A percentile compares a stretch with the other conserved stretches of the same genome.
phyloP scores from a whole-genome alignment of 371 early-diverging fungal genomes.

The Mortierella sp. region DNA sequence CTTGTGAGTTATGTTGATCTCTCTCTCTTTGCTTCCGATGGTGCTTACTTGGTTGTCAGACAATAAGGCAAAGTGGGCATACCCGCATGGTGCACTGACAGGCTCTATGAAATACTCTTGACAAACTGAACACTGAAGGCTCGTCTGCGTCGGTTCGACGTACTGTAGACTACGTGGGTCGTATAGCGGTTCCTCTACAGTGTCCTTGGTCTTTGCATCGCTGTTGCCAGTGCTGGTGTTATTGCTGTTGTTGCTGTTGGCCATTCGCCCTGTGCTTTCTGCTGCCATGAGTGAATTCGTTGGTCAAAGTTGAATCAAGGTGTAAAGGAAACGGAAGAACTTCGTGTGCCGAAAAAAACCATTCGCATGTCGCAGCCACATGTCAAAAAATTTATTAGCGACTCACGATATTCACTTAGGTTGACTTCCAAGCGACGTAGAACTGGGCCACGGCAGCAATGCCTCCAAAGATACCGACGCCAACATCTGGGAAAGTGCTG shows the following conservation, averaged over 20 bases:
- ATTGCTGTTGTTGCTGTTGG: neutral
- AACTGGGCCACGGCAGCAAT: constrained; percentile 90
- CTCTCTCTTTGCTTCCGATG: no score
- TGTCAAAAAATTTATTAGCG: no score
- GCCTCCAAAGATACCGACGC: constrained; percentile 92
- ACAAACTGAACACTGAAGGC: constrained; percentile 52
- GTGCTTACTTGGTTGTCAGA: no score
- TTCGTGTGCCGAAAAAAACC: neutral
- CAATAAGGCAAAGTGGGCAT: neutral
- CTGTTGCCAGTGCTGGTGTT: neutral
- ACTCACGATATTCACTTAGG: no score
- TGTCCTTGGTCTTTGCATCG: constrained; percentile 5
- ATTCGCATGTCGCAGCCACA: no score
- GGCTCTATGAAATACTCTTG: constrained; percentile 54
- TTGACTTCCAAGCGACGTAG: constrained; percentile 83
- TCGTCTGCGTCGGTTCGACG: constrained; percentile 46
- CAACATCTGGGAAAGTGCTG: constrained; percentile 88
- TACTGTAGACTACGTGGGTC: constrained; percentile 47
- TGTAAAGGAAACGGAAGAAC: neutral
- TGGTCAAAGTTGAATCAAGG: neutral
- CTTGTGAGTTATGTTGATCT: no score
- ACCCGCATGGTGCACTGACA: constrained; percentile 54
- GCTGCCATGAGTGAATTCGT: constrained; percentile 7
- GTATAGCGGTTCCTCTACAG: constrained; percentile 26
- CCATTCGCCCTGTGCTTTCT: neutral